Base-by-base conservation (phyloP, 1,284 basidiomycete genomes). In the Apiotrichum mycotoxinovorans region DNA sequence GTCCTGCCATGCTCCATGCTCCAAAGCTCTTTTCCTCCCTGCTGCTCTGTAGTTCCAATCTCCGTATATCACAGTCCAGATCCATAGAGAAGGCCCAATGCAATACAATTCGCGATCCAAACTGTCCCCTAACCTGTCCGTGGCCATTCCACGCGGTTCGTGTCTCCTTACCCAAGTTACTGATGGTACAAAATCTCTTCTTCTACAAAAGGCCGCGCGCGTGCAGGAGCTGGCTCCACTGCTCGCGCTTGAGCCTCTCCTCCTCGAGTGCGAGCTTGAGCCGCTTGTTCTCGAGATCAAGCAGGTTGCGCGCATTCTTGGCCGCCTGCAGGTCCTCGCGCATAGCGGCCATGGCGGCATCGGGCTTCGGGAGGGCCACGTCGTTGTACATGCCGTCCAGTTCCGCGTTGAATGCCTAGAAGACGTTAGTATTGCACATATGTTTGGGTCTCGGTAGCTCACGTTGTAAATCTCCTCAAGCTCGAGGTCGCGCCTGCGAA, bases 401-500 rank as follows among this genome's bases (percentile, higher is more conserved):
- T 71, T 94, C 91, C 65, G 91, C 89, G 70, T 94, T 94, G 79
- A 95, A 93, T 4, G 89, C 87, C 90, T 92, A 60, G 52, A 46
- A 57, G 56, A 43, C 57, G 61, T 34, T 45, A 1, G 3, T 22
- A 20, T 0, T n/a, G n/a, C n/a, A n/a, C n/a, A n/a, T n/a, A n/a
- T n/a, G n/a, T n/a, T n/a, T n/a, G n/a, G 20, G n/a, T 27, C 25
- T 33, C 10, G 40, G 18, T 20, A 50, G 73, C 84, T 69, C 58
- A 90, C 90, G 79, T 92, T 87, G 68, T 91, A 94, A 81, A 93
- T 86, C 68, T 90, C 87, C 66, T 91, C 89, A 71, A 92, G 88
- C 79, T 94, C 91, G 2, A 85, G 82, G n/a, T 85, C 87, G 35
- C 84, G 83, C 67, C 91, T 87, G 14, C 81, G 79, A 4, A 92